Conservation (phyloP, 1,284 basidiomycete species). For the Fomitopsis pinicola region DNA sequence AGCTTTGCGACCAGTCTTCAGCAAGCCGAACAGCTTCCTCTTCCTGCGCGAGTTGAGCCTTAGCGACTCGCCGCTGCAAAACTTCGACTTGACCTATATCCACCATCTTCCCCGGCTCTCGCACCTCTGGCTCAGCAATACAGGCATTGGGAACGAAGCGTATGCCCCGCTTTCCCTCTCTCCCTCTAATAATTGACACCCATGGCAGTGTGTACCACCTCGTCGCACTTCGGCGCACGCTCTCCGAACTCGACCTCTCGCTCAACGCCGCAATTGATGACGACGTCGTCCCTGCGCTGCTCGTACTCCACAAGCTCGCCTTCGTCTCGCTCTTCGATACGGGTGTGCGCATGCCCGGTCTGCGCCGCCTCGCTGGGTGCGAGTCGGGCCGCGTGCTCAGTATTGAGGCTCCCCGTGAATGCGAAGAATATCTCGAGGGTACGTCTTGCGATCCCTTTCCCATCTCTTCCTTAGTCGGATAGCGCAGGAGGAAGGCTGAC, state of each 20-base stretch:
- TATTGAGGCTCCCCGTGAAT: slow-evolving; percentile 48
- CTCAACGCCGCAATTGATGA: slow-evolving; percentile 49
- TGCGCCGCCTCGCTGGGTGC: slow-evolving; percentile 42
- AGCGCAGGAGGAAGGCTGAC: not conserved
- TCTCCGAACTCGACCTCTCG: slow-evolving; percentile 46
- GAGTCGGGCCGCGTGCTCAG: slow-evolving; percentile 29
- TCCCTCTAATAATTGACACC: not conserved
- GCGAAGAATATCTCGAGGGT: slow-evolving; percentile 54
- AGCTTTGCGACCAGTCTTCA: slow-evolving; percentile 37
- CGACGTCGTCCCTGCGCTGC: slow-evolving; percentile 50
- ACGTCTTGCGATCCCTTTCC: slow-evolving; percentile 13
- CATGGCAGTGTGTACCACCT: slow-evolving; percentile 51
- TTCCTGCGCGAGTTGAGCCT: slow-evolving; percentile 48
- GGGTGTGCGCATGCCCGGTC: slow-evolving; percentile 48
- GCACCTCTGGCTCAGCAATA: slow-evolving; percentile 46
- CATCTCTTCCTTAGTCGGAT: not conserved
- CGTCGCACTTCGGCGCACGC: slow-evolving; percentile 46
- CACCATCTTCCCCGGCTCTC: slow-evolving; percentile 49
- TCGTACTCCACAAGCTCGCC: slow-evolving; percentile 40
- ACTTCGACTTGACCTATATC: slow-evolving; percentile 47
- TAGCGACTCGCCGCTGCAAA: slow-evolving; percentile 37
- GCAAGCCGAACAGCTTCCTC: slow-evolving; percentile 45
- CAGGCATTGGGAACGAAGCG: slow-evolving; percentile 59
- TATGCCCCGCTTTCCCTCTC: slow-evolving; percentile 22
- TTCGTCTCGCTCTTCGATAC: slow-evolving; percentile 53